Conservation (phyloP, 2,329 filamentous ascomycete genomes). For the Aspergillus clavatus region DNA sequence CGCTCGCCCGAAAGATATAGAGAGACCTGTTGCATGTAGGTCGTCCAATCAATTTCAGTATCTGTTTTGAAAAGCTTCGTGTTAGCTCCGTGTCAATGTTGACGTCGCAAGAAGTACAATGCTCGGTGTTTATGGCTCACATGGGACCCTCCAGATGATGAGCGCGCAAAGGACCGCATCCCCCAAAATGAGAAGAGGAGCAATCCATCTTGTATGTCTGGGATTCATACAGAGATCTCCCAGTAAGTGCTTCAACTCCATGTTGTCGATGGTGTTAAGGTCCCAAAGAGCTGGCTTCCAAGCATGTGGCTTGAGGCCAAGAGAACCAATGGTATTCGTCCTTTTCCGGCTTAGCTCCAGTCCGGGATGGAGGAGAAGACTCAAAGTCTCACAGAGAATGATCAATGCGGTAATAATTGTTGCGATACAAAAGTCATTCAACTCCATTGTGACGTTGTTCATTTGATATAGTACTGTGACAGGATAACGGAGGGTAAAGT, state of each 20-base stretch:
- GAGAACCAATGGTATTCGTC: conserved; percentile 15
- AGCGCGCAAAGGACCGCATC: conserved; percentile 69
- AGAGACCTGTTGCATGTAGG: conserved; percentile 90
- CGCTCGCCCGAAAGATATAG: conserved; percentile 79
- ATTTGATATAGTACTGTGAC: neutral
- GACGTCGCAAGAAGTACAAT: conserved; percentile 6
- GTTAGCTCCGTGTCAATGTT: conserved; percentile 11
- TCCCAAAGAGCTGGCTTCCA: conserved; percentile 3
- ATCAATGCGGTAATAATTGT: too few relatives aligned
- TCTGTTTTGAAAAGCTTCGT: conserved; percentile 51
- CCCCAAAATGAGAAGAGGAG: conserved; percentile 60
- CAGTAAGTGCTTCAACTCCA: conserved; percentile 31
- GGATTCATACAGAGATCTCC: conserved; percentile 49
- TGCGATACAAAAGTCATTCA: neutral
- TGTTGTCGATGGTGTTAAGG: conserved; percentile 12
- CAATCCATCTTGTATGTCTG: conserved; percentile 57
- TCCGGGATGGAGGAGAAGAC: neutral
- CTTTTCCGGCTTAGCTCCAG: conserved; percentile 17
- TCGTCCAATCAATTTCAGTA: conserved; percentile 96
- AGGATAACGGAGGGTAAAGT: conserved; percentile 4
- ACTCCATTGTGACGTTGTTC: neutral
- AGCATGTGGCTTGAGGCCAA: conserved; percentile 13
- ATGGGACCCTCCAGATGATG: conserved; percentile 77
- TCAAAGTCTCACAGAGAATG: neutral
- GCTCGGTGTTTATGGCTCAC: conserved; percentile 49